Evolutionary conservation across 495 filamentous ascomycete species (phyloP), one percentile per base, ranked within the genome.

Genomic region (Terfezia boudieri): DNA sequence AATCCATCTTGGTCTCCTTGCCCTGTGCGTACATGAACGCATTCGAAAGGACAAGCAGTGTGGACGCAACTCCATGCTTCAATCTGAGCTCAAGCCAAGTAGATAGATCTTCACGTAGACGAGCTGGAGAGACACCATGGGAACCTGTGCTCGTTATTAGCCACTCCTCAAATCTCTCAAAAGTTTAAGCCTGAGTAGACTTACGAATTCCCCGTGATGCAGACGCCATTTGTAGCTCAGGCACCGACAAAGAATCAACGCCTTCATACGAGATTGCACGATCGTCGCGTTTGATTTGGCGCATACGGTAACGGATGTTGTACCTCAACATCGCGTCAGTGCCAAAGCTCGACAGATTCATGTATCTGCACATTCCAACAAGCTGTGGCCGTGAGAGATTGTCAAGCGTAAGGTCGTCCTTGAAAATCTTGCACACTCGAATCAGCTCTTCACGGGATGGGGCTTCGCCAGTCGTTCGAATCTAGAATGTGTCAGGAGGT

Each of bases 351-450:
- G 86, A 92, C 46, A 99, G 74, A 68, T 95, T 96, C 80, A 99
- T 86, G 70, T 99, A 99, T 16, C 86, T 83, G 72, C 89, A 94
- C 76, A 99, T 99, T 38, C 79, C 93, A 23, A 99, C 90, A 37
- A 99, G 73, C 66, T 99, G 90, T 16, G 90, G 89, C 51, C 90
- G 77, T 2, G 89, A 95, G 61, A 99, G 70, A 67, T 96, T 96
- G 78, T 99, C 90, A 14, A 99, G 76, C 0, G 90, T 99, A 57
- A 99, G 64, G 66, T 99, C 90, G 68, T 99, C 90, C 69, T 90
- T 94, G 75, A 99, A 99, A 63, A 94, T 82, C 75, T 99, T 93
- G 80, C 92, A 96, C 54, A 99, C 90, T 71, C 88, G 94, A 70
- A 99, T 94, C 57, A 99, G 83, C 65, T 96, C 90, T 57, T 83